These are phyloP conservation scores for Cryptosporidium sp. DNA, from an alignment of 169 alveolate genomes.

Conservation along the genomic window DNA sequence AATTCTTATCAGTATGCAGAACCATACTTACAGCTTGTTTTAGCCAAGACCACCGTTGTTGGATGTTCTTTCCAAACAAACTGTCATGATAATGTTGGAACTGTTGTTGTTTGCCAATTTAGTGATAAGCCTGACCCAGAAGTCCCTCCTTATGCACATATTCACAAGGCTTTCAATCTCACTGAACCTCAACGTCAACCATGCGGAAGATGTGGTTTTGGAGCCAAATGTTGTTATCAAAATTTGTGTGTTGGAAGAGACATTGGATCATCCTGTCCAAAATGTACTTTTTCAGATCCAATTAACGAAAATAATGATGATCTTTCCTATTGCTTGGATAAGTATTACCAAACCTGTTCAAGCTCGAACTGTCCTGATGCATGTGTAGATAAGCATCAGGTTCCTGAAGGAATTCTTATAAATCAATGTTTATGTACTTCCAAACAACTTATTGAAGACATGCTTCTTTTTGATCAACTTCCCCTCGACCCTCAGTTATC, in stretches of 20 bases:
- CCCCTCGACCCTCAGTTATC: slow-evolving; percentile 67
- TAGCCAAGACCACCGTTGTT: slow-evolving; percentile 29
- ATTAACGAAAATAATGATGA: slow-evolving; percentile 48
- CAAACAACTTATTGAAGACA: slow-evolving; percentile 58
- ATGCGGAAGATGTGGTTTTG: slow-evolving; percentile 73
- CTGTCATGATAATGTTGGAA: slow-evolving; percentile 63
- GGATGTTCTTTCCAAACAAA: slow-evolving; percentile 75
- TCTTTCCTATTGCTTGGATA: slow-evolving; percentile 50
- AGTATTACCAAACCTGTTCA: slow-evolving; percentile 49
- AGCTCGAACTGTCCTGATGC: slow-evolving; percentile 70
- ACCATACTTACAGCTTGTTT: slow-evolving; percentile 63
- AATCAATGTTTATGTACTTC: slow-evolving; percentile 73
- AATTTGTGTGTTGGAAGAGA: slow-evolving; percentile 71
- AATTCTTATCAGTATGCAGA: slow-evolving; percentile 54
- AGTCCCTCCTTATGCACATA: slow-evolving; percentile 69
- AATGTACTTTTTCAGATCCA: slow-evolving; percentile 67
- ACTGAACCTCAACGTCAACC: slow-evolving; percentile 76
- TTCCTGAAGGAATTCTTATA: slow-evolving; percentile 45
- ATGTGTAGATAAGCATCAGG: slow-evolving; percentile 48
- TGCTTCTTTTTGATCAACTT: slow-evolving; percentile 63
- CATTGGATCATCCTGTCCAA: slow-evolving; percentile 63
- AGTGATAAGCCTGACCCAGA: slow-evolving; percentile 67
- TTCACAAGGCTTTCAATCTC: slow-evolving; percentile 37
- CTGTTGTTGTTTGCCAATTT: slow-evolving; percentile 67
- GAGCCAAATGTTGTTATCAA: slow-evolving; percentile 68